phyloP scores from a whole-genome alignment of 2,329 filamentous ascomycete species.

The Penicillium sp. region DNA sequence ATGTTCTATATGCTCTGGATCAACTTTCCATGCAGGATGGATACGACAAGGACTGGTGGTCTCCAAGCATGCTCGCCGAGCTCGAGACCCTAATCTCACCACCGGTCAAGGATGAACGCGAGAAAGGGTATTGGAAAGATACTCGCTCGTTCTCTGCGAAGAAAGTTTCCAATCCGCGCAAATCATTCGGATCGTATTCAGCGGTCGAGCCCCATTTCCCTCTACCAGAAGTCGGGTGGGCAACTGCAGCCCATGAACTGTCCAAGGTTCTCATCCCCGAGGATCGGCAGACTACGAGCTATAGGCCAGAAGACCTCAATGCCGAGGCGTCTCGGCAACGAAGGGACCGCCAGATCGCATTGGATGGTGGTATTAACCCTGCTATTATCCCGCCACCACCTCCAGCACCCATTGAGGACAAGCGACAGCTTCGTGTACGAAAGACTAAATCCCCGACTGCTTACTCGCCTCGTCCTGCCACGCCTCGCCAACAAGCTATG shows the following conservation, averaged over 20 bases:
- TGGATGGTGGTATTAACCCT: conserved; percentile 47
- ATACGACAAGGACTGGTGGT: conserved; percentile 77
- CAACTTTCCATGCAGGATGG: conserved; percentile 29
- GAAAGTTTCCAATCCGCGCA: conserved; percentile 67
- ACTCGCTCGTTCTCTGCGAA: conserved; percentile 88
- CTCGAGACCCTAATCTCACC: conserved; percentile 66
- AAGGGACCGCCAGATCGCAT: conserved; percentile 66
- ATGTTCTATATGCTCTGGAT: background rate
- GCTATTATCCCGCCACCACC: conserved; percentile 16
- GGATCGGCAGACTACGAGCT: conserved; percentile 75
- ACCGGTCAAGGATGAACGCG: conserved; percentile 57
- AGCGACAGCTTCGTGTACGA: conserved; percentile 73
- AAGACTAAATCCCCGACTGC: conserved; percentile 56
- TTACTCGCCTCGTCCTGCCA: conserved; percentile 58
- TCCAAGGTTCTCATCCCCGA: conserved; percentile 80
- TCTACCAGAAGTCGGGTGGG: conserved; percentile 84
- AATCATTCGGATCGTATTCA: conserved; percentile 47
- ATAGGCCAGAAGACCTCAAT: conserved; percentile 76
- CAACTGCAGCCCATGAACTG: conserved; percentile 79
- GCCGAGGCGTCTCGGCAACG: conserved; percentile 67
- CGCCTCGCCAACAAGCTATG: conserved; percentile 55
- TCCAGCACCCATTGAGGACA: conserved; percentile 46
- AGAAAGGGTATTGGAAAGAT: conserved; percentile 75
- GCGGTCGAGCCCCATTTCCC: conserved; percentile 56
- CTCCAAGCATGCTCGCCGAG: conserved; percentile 65